phyloP scores from a whole-genome alignment of 805 yeast species.

The Candida pseudoglaebosa region DNA sequence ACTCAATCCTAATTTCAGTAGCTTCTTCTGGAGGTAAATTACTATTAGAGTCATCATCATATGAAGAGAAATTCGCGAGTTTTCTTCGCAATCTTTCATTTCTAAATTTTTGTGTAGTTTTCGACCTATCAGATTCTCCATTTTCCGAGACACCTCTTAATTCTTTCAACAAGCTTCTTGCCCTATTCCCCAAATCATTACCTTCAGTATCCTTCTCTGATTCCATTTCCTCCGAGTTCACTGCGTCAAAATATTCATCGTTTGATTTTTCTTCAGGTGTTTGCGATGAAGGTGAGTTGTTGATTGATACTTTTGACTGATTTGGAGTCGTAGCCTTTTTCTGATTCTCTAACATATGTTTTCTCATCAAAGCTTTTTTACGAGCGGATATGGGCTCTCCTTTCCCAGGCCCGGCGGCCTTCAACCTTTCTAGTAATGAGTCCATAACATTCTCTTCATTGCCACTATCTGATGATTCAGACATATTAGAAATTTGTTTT shows the following conservation, averaged over 20 bases:
- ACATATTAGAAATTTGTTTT: conserved; percentile 8
- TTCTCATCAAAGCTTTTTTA: conserved; percentile 72
- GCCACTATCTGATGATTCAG: conserved; percentile 25
- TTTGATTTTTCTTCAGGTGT: conserved; percentile 5
- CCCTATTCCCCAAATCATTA: conserved; percentile 52
- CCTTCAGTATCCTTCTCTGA: conserved; percentile 10
- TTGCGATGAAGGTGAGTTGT: neutral
- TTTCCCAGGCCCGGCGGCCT: conserved; percentile 77
- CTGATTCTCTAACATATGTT: conserved; percentile 45
- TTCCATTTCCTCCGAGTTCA: conserved; percentile 5
- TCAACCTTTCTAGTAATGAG: conserved; percentile 75
- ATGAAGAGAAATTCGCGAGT: conserved; percentile 4
- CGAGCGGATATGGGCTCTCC: conserved; percentile 79
- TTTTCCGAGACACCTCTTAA: conserved; percentile 38
- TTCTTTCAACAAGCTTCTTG: conserved; percentile 59
- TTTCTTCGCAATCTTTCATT: conserved; percentile 33
- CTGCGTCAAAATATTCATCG: conserved; percentile 5
- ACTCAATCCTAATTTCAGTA: conserved; percentile 5
- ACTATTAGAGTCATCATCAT: neutral
- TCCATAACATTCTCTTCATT: conserved; percentile 66
- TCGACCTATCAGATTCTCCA: conserved; percentile 18
- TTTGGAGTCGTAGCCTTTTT: conserved; percentile 7
- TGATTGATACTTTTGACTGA: conserved; percentile 1
- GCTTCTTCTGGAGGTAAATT: conserved; percentile 6
- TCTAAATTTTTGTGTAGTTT: conserved; percentile 42